Conservation (phyloP, 208 protist genomes). For the Giardia muris region DNA sequence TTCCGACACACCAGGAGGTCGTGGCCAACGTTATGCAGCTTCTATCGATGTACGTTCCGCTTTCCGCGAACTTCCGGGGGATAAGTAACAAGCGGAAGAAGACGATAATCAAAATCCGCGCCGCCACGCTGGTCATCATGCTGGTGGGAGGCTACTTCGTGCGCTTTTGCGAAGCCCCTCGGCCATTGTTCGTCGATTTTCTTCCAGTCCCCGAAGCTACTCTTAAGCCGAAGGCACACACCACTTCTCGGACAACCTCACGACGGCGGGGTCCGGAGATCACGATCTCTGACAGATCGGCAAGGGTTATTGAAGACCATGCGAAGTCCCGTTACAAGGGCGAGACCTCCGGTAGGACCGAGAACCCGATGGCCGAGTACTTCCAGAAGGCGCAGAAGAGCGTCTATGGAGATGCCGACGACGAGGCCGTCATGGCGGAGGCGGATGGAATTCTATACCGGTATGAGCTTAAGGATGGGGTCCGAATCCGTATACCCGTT, state of each 20-base stretch:
- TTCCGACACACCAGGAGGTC: neutral
- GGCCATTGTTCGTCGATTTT: neutral
- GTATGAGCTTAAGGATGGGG: neutral
- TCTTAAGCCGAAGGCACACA: neutral
- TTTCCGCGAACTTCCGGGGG: neutral
- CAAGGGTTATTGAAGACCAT: slow-evolving; percentile 1
- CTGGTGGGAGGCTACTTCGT: neutral
- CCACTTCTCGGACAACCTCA: neutral
- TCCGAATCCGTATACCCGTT: neutral
- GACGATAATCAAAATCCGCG: neutral
- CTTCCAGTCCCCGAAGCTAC: neutral
- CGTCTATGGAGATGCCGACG: neutral
- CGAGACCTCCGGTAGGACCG: neutral
- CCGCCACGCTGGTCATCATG: neutral
- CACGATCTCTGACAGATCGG: neutral
- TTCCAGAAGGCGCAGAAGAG: neutral
- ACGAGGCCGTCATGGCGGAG: neutral
- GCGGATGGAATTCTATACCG: neutral
- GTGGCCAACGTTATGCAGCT: neutral
- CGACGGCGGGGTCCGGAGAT: neutral
- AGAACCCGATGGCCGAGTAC: neutral
- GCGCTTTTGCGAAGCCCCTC: neutral
- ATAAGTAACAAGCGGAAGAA: neutral
- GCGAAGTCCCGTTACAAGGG: neutral
- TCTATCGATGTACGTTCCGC: neutral